Base-by-base conservation (phyloP, 2,329 filamentous ascomycete genomes). In the Remersonia thermophila region DNA sequence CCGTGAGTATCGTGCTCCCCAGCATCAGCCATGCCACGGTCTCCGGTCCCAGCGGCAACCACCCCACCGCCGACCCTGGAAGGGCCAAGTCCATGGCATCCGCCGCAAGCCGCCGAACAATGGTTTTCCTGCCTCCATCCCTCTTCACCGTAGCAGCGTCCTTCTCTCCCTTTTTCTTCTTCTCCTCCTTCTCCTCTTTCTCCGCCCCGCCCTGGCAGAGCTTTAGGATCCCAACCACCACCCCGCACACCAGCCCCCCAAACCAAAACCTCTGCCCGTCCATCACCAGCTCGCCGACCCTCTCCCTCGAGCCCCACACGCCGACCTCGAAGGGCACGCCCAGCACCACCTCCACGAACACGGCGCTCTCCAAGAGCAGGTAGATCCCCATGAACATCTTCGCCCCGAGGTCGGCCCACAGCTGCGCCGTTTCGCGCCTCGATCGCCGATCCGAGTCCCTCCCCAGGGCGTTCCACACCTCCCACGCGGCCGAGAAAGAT, bases 211-310 rank as follows among this genome's bases (percentile, higher is more conserved):
- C 33, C n/a, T n/a, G n/a, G n/a, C n/a, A n/a, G n/a, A n/a, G 51
- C 41, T 61, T 55, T 41, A 71, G 45, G 23, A 63, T 20, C 2
- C 61, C 58, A 16, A 61, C 49, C 3, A 67, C 29, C 0, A 72
- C 56, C 1, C 67, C 71, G 39, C 69, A 67, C 9, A 58, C 58
- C 15, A 84, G 58, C 0, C 69, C 68, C 27, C 76, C 71, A 44
- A 83, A 70, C 81, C 81, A 86, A 55, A 80, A 77, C 35, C 73
- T 68, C 56, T 81, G 73, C 0, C 71, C 72, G 56, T 84, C 76
- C 15, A 67, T 42, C 31, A 72, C 62, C 3, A 80, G 48, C 43
- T 47, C n/a, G 48, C 47, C 12, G 66, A 66, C 54, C 61, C 51
- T 27, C 63, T 63, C 65, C 1, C 66, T 47, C 5, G 5, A 6